A percentile compares a stretch with the other conserved stretches of the same genome.
Evolutionary conservation across 495 filamentous ascomycete genomes (phyloP).

Genomic region (Entonaema liquescens): DNA sequence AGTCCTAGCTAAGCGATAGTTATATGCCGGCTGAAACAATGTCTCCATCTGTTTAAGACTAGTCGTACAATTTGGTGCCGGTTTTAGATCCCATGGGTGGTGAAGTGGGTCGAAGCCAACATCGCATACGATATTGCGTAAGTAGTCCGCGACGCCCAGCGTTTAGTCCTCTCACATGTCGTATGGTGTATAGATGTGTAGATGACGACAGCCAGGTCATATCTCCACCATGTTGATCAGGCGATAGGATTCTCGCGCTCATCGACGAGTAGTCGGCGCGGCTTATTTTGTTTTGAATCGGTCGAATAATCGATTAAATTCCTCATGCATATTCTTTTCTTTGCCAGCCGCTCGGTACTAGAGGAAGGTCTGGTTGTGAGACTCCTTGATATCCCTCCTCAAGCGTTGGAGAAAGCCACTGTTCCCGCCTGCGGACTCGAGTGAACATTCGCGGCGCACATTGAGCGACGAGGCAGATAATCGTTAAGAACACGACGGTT

Average conservation of each 20-base stretch:
- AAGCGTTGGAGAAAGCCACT: conserved; percentile 34
- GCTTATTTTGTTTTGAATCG: not conserved
- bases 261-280: not conserved
- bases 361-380: conserved; percentile 14
- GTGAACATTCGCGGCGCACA: conserved; percentile 37
- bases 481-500: conserved; percentile 21
- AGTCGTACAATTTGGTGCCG: not conserved
- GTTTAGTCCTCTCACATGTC: not conserved
- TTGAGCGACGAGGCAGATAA: conserved; percentile 39
- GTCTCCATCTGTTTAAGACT: not conserved
- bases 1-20: not conserved
- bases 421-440: conserved; percentile 26
- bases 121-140: not conserved
- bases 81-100: not conserved
- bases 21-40: not conserved
- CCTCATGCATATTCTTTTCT: not conserved
- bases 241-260: not conserved
- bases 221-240: not conserved
- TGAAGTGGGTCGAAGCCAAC: not conserved
- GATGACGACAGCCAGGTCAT: not conserved
- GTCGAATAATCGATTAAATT: not conserved
- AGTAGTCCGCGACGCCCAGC: not conserved
- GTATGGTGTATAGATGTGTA: not conserved
- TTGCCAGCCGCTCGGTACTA: conserved; percentile 10
- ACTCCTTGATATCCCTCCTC: conserved; percentile 23